Percentiles rank a stretch among this genome's conserved stretches.
These are phyloP conservation scores for Colletotrichum tropicale DNA, from an alignment of 2,329 filamentous ascomycete species.

Conservation along the genomic window DNA sequence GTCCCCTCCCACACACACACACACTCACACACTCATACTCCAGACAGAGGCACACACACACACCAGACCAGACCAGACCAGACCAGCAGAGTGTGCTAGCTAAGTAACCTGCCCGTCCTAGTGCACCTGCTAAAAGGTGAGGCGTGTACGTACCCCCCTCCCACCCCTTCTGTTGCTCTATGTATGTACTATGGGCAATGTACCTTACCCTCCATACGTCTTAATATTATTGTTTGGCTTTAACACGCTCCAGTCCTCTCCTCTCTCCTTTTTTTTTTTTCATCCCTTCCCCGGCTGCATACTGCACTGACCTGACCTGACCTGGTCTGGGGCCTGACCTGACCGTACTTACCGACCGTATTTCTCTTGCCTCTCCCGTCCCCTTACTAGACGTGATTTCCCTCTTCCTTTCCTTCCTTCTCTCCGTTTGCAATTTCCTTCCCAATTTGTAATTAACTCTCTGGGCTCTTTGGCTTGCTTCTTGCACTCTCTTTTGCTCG, in stretches of 20 bases:
- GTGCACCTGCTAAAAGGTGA: not conserved
- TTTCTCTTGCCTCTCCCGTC: slow-evolving; percentile 21
- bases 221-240: slow-evolving; percentile 22
- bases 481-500: not conserved
- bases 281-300: slow-evolving; percentile 19
- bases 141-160: not conserved
- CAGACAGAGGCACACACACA: not conserved
- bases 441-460: slow-evolving; percentile 20
- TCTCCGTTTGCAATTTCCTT: slow-evolving; percentile 20
- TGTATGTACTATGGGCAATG: not conserved
- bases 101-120: not conserved
- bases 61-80: not conserved
- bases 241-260: slow-evolving; percentile 17
- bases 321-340: slow-evolving; percentile 18
- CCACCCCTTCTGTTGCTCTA: not conserved
- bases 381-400: slow-evolving; percentile 2
- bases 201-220: slow-evolving; percentile 13
- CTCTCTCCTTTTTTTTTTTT: slow-evolving; percentile 1
- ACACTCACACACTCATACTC: not conserved
- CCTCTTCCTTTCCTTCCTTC: slow-evolving; percentile 6
- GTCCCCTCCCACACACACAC: not conserved
- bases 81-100: not conserved
- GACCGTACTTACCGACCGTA: slow-evolving; percentile 17
- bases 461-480: not conserved
- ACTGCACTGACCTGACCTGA: slow-evolving; percentile 16